These are phyloP conservation scores for Alopecurus myosuroides DNA, from an alignment of 176 grass and related monocot species.

Conservation along the genomic window DNA sequence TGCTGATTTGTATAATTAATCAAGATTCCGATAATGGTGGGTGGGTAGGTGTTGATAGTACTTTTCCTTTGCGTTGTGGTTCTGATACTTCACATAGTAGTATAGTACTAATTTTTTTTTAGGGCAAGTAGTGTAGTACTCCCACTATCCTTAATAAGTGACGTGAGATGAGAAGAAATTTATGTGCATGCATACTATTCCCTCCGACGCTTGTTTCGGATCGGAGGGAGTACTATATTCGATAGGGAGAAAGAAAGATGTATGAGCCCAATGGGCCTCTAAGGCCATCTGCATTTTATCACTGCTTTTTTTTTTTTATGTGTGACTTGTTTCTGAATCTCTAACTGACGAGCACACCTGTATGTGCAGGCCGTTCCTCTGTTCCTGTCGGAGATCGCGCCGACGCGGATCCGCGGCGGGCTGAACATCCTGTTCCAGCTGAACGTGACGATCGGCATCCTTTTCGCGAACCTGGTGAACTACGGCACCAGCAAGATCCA, in stretches of 20 bases:
- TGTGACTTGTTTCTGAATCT: background rate
- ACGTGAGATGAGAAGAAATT: no score
- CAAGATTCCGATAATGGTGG: background rate
- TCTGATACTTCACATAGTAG: background rate
- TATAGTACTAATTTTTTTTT: no score
- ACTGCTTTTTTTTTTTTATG: background rate
- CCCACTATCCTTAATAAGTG: no score
- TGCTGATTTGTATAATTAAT: background rate
- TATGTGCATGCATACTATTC: no score
- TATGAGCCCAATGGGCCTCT: background rate
- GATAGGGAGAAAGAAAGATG: background rate
- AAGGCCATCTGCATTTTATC: background rate
- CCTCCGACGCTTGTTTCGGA: no score
- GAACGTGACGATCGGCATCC: conserved; percentile 89
- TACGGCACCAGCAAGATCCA: conserved; percentile 73
- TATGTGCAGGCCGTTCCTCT: conserved; percentile 79
- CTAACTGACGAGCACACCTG: background rate
- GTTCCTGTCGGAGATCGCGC: conserved; percentile 88
- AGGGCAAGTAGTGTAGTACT: no score
- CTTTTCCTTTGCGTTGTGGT: no score
- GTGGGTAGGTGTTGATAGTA: no score
- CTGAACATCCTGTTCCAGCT: conserved; percentile 99
- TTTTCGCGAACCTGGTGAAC: conserved; percentile 84
- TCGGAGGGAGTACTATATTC: no score
- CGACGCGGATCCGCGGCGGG: conserved; percentile 77